Conservation (phyloP, 768 basidiomycete genomes). For the Cystobasidium ongulense region DNA sequence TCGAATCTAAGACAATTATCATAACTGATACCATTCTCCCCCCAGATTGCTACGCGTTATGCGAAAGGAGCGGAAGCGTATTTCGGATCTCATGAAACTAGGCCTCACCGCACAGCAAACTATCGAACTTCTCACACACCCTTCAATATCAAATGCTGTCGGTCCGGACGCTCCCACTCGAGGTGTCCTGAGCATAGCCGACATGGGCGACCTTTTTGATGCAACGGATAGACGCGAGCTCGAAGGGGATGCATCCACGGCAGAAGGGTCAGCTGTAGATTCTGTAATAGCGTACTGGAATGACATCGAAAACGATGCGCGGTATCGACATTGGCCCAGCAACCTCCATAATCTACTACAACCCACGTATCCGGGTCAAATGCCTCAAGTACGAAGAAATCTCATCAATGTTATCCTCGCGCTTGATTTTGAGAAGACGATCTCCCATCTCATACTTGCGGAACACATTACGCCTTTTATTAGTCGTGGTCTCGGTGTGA, state of each 20-base stretch:
- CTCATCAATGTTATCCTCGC: slow-evolving; percentile 73
- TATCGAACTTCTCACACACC: slow-evolving; percentile 64
- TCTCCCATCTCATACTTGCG: slow-evolving; percentile 58
- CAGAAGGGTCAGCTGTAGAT: background rate
- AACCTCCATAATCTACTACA: slow-evolving; percentile 54
- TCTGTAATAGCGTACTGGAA: slow-evolving; percentile 70
- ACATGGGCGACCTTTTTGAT: slow-evolving; percentile 65
- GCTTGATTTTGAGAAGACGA: slow-evolving; percentile 64
- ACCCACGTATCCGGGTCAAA: slow-evolving; percentile 68
- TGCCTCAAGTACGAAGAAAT: slow-evolving; percentile 66
- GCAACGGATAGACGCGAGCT: slow-evolving; percentile 78
- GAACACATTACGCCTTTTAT: slow-evolving; percentile 64
- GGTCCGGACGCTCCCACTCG: slow-evolving; percentile 49
- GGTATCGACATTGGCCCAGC: slow-evolving; percentile 48
- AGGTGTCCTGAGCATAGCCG: slow-evolving; percentile 26
- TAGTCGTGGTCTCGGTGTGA: slow-evolving; percentile 61
- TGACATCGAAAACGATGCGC: slow-evolving; percentile 72
- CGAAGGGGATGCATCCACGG: slow-evolving; percentile 49
- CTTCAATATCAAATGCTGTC: slow-evolving; percentile 52
- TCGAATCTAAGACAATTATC: too few species aligned
- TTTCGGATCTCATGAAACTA: slow-evolving; percentile 56
- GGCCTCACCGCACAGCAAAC: slow-evolving; percentile 61
- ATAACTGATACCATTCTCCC: background rate
- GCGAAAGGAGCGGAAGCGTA: slow-evolving; percentile 60
- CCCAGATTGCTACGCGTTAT: slow-evolving; percentile 60